phyloP scores from a whole-genome alignment of 441 rosid genomes.

The Oxalis stricta region DNA sequence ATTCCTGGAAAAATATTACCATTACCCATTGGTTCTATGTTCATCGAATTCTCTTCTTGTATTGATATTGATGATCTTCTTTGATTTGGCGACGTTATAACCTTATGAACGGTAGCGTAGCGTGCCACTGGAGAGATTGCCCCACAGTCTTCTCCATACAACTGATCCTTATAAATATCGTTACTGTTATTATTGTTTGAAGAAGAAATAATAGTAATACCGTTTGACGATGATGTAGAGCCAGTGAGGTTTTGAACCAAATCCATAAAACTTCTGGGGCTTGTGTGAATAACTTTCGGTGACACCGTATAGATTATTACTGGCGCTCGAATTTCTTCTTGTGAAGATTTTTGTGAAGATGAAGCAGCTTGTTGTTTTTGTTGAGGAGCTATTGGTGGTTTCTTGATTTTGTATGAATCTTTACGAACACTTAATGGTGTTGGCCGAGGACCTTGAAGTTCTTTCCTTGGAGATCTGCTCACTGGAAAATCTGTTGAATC shows the following conservation, averaged over 20 bases:
- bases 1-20: slow-evolving; percentile 39
- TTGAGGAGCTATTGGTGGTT: slow-evolving; percentile 51
- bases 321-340: slow-evolving; percentile 27
- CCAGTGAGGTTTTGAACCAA: slow-evolving; percentile 66
- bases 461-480: slow-evolving; percentile 43
- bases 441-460: slow-evolving; percentile 79
- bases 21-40: slow-evolving; percentile 24
- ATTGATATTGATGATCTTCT: background rate
- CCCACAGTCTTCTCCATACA: slow-evolving; percentile 12
- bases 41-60: slow-evolving; percentile 12
- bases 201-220: slow-evolving; percentile 5
- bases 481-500: slow-evolving; percentile 25
- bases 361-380: slow-evolving; percentile 11
- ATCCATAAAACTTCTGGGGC: slow-evolving; percentile 46
- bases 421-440: slow-evolving; percentile 49
- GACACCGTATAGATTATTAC: slow-evolving; percentile 57
- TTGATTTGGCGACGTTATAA: slow-evolving; percentile 23
- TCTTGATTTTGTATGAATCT: slow-evolving; percentile 69
- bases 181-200: background rate
- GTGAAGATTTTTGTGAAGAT: slow-evolving; percentile 11
- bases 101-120: slow-evolving; percentile 46
- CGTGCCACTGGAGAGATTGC: slow-evolving; percentile 70
- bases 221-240: slow-evolving; percentile 22
- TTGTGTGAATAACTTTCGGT: slow-evolving; percentile 48
- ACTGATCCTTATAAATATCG: slow-evolving; percentile 9